Evolutionary conservation across 2,329 filamentous ascomycete genomes (phyloP), one percentile per base, ranked within the genome.

Genomic region (Neoascochyta sp.): DNA sequence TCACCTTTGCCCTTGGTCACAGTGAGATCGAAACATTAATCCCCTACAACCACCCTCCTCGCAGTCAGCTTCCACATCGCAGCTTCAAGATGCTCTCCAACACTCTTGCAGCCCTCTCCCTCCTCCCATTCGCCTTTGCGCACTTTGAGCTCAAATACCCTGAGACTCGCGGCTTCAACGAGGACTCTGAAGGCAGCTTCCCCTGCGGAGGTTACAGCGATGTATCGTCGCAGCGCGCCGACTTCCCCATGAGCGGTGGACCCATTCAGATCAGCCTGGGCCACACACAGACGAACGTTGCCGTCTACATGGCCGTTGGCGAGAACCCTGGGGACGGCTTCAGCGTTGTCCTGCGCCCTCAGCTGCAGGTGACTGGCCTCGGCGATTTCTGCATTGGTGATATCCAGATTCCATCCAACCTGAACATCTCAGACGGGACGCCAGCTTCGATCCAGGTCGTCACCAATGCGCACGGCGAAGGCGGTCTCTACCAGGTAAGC

Each of bases 361-460:
- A 75, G 68, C 64, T 76, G 67, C 62, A 79, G 69, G 66, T 75
- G 60, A 52, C 78, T 64, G 60, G 83, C 52, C 62, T 74, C 11
- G 80, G 83, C 25, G 69, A 72, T 25, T 78, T 87, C 51, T 89
- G 83, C 62, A 49, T 87, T 9, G 74, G 78, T 7, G 61, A 70
- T 39, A 64, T 88, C 9, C 55, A 63, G 16, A 60, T 83, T 4
- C 78, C 78, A 5, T 48, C 54, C 11, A 65, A 65, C 5, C 42
- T 76, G 14, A 68, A 68, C 27, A 61, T 80, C 20, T 57, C 56
- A 14, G 77, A 83, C 20, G 83, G 83, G 22, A 71, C 74, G 43
- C 69, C 75, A 26, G 83, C 74, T 9, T 81, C 76, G 17, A 66
- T 88, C 32, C 83, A 87, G 64, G 76, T 88, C 29, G 72, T 86